Base-by-base conservation (phyloP, 768 basidiomycete species). In the Scleroderma citrinum region DNA sequence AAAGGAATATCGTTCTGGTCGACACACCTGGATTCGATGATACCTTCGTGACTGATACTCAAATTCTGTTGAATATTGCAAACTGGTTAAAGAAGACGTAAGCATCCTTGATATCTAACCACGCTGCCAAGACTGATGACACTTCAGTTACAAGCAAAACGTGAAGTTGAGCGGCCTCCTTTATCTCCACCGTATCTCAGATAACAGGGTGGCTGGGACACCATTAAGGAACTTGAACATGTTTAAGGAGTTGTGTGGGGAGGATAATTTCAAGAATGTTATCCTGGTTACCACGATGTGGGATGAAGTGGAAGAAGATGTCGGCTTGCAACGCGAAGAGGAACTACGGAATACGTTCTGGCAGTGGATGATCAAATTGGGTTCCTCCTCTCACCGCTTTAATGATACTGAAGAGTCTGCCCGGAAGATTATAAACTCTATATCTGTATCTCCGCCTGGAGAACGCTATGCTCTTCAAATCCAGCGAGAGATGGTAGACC, bases 271-370 rank as follows among this genome's bases (percentile, higher is more conserved):
- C n/a, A n/a, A n/a, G n/a, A n/a, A n/a, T n/a, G n/a, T n/a, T n/a
- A n/a, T n/a, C n/a, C n/a, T n/a, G n/a, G n/a, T n/a, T n/a, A n/a
- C n/a, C n/a, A n/a, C n/a, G n/a, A n/a, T n/a, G n/a, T n/a, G n/a
- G n/a, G n/a, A n/a, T n/a, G n/a, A n/a, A n/a, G n/a, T n/a, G n/a
- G n/a, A 32, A 7, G 31, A 7, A 32, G 31, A 32, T 7, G 50
- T 52, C 10, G 68, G 60, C 11, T 37, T 50, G 21, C 36, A 41
- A 23, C 60, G 70, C n/a, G 68, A 68, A 41, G 35, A 47, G 11
- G 54, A 70, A 46, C 59, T 71, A 23, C 43, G 49, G 38, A 21
- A 34, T 21, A 56, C 49, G 14, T 68, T 60, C 48, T 71, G 69
- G 68, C 54, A 57, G 29, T 34, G 40, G 3, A 58, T 68, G 58